Base-by-base conservation (phyloP, 768 basidiomycete genomes). In the Psilocybe cubensis region DNA sequence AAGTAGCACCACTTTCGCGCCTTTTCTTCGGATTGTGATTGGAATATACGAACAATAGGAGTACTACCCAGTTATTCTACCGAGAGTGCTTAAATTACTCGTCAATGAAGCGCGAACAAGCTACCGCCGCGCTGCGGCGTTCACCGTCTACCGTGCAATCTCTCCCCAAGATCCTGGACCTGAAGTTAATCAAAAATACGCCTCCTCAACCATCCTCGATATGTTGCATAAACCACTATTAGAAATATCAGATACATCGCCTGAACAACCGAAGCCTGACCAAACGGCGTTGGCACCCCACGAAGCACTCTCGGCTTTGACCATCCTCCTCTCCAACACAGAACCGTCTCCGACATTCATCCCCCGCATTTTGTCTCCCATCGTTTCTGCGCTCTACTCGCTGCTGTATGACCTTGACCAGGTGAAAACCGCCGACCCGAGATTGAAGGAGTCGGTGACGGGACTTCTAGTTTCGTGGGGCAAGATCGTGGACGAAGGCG, bases 301-400 rank as follows among this genome's bases (percentile, higher is more conserved):
- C 18, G 69, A 69, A 12, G 77, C 83, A 2, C 68, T 91, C n/a
- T 72, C 74, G 5, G 78, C 72, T 4, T 69, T 94, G 18, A 74
- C 80, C 49, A 75, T 76, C 0, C 73, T 96, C 24, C 72, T 92
- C 2, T 79, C 86, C 4, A 91, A 94, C 62, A 84, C 87, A 4
- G 92, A 96, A 60, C 92, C 93, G 4, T 88, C 91, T 3, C 89
- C 92, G 0, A 69, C 73, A 2, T 77, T 92, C 40, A 79, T 92
- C 38, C 79, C 85, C 0, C 68, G 75, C 18, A 64, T 94, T 6
- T 68, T 94, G 8, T 86, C 88, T 1, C 91, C 92, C 0, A 82
- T 96, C 29, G 62, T 89, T 0, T 73, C 87, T 0, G 71, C 82
- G 0, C 70, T 96, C 6, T 94, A 93, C 69, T 78, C 85, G 1